A percentile compares a stretch with the other conserved stretches of the same genome.
Evolutionary conservation across 495 filamentous ascomycete species (phyloP).

Genomic region (Xylaria nigripes): DNA sequence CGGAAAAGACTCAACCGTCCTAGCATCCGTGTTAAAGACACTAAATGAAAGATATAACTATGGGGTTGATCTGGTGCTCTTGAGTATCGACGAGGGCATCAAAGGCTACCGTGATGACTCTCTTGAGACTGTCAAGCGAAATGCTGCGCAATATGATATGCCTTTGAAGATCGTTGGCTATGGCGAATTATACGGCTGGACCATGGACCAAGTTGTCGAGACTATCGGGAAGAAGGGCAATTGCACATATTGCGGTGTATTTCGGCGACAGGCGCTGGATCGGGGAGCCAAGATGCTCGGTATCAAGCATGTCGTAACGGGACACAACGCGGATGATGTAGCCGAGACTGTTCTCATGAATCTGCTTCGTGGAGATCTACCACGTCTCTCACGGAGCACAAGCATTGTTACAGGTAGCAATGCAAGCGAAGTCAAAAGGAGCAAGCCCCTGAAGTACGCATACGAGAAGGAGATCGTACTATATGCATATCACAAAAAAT

Average conservation of each 20-base stretch:
- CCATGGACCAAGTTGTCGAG: slow-evolving; percentile 95
- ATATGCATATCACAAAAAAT: slow-evolving; percentile 89
- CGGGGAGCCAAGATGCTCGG: slow-evolving; percentile 79
- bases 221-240: slow-evolving; percentile 97
- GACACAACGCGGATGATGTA: slow-evolving; percentile 95
- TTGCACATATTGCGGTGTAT: slow-evolving; percentile 97
- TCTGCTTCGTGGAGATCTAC: slow-evolving; percentile 79
- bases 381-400: slow-evolving; percentile 80
- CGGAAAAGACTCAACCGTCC: slow-evolving; percentile 94
- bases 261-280: slow-evolving; percentile 88
- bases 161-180: slow-evolving; percentile 86
- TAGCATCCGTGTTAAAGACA: slow-evolving; percentile 89
- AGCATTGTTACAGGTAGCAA: slow-evolving; percentile 77
- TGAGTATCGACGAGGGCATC: slow-evolving; percentile 96
- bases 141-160: slow-evolving; percentile 84
- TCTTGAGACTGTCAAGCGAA: slow-evolving; percentile 90
- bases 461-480: slow-evolving; percentile 99
- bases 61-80: slow-evolving; percentile 72
- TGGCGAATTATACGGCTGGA: slow-evolving; percentile 94
- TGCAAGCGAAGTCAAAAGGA: slow-evolving; percentile 73
- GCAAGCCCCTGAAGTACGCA: slow-evolving; percentile 94
- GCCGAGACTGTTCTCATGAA: slow-evolving; percentile 99
- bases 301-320: slow-evolving; percentile 92
- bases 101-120: slow-evolving; percentile 94
- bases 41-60: slow-evolving; percentile 86